Conservation (phyloP, 805 yeast species). For the Candida ortonii region DNA sequence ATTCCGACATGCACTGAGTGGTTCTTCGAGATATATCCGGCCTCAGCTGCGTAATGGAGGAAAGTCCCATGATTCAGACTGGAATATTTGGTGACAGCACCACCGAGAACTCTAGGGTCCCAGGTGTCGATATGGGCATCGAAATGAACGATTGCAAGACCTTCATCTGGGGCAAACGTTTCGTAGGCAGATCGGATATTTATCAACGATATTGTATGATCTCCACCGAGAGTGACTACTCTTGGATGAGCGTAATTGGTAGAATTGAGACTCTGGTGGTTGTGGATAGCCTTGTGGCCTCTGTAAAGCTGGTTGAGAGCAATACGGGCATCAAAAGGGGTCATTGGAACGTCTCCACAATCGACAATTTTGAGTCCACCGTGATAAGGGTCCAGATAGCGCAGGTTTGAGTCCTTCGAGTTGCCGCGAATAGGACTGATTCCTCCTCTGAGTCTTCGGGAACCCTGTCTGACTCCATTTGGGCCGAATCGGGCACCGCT, state of each 20-base stretch:
- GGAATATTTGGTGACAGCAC: constrained; percentile 58
- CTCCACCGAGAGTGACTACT: constrained; percentile 55
- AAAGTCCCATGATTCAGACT: constrained; percentile 63
- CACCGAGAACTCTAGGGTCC: constrained; percentile 63
- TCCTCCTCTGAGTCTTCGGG: constrained; percentile 45
- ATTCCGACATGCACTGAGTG: constrained; percentile 60
- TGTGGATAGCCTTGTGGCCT: constrained; percentile 48
- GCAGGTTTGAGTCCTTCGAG: constrained; percentile 34
- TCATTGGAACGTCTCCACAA: constrained; percentile 61
- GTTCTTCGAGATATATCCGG: constrained; percentile 52
- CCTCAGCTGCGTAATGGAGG: constrained; percentile 66
- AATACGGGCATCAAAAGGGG: constrained; percentile 56
- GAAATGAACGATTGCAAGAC: constrained; percentile 49
- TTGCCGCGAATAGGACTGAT: constrained; percentile 39
- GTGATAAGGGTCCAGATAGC: constrained; percentile 42
- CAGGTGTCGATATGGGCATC: constrained; percentile 69
- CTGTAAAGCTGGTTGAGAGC: constrained; percentile 57
- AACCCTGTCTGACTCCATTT: constrained; percentile 41
- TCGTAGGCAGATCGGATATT: constrained; percentile 47
- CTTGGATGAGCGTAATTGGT: constrained; percentile 26
- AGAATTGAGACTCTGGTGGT: constrained; percentile 29
- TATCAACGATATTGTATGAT: constrained; percentile 52
- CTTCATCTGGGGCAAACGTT: constrained; percentile 40
- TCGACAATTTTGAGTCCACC: constrained; percentile 42
- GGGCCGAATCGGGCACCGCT: constrained; percentile 65